phyloP scores from a whole-genome alignment of 345 rosid genomes.

The Pistacia vera region DNA sequence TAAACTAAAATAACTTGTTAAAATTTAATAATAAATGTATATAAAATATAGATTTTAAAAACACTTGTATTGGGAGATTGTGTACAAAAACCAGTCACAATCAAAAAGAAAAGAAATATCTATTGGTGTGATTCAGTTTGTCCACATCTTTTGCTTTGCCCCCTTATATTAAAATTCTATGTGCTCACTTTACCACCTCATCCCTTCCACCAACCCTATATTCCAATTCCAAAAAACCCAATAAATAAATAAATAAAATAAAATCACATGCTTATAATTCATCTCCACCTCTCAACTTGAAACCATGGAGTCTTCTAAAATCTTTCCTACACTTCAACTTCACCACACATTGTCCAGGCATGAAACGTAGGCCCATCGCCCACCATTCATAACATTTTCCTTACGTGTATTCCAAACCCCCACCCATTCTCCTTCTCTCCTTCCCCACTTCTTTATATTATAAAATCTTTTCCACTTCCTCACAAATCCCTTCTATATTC shows the following conservation, averaged over 20 bases:
- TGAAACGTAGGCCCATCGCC: slow-evolving; percentile 42
- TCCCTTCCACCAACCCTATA: background rate
- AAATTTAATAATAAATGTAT: too few species aligned
- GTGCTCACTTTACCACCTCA: slow-evolving; percentile 9
- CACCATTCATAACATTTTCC: slow-evolving; percentile 36
- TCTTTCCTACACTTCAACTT: background rate
- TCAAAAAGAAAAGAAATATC: background rate
- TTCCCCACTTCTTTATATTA: background rate
- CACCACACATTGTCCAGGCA: slow-evolving; percentile 27
- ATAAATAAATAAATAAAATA: background rate
- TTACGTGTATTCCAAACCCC: slow-evolving; percentile 35
- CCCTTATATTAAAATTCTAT: background rate
- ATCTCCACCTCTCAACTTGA: background rate
- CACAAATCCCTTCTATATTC: background rate
- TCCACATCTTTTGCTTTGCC: background rate
- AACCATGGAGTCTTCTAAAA: background rate
- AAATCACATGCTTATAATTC: background rate
- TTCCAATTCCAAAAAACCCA: background rate
- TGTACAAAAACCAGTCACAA: too few species aligned
- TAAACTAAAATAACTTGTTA: too few species aligned
- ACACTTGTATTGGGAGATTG: too few species aligned
- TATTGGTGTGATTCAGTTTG: background rate
- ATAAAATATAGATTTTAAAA: too few species aligned
- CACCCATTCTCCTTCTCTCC: slow-evolving; percentile 16
- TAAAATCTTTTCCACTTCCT: background rate